phyloP scores from a whole-genome alignment of 768 basidiomycete species.

The Lactarius pseudohatsudake region DNA sequence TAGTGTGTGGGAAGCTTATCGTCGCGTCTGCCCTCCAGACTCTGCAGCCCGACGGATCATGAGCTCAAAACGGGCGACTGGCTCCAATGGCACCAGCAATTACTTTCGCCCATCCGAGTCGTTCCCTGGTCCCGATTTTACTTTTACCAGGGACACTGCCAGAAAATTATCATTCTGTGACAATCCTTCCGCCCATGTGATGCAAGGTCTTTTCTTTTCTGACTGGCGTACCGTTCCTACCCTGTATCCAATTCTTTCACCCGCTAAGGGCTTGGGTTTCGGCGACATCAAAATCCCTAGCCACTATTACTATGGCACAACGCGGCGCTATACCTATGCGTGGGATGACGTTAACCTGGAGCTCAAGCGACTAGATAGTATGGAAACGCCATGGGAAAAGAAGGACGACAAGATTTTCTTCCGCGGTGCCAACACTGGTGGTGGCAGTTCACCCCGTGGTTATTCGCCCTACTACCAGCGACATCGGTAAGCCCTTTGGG shows the following conservation, averaged over 20 bases:
- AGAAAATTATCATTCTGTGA: constrained; percentile 74
- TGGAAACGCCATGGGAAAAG: constrained; percentile 86
- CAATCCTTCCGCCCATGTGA: constrained; percentile 78
- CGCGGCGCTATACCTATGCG: constrained; percentile 81
- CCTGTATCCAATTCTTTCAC: constrained; percentile 93
- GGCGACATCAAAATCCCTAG: constrained; percentile 92
- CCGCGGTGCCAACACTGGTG: constrained; percentile 95
- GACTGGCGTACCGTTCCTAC: constrained; percentile 90
- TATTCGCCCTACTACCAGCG: constrained; percentile 83
- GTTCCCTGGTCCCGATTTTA: constrained; percentile 53
- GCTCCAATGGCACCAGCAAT: constrained; percentile 35
- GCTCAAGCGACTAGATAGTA: constrained; percentile 73
- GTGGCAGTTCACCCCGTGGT: constrained; percentile 83
- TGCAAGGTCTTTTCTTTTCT: constrained; percentile 95
- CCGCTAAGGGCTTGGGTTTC: constrained; percentile 83
- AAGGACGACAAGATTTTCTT: constrained; percentile 91
- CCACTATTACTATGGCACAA: constrained; percentile 92
- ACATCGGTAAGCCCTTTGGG: constrained; percentile 56
- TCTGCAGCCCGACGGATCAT: constrained; percentile 82
- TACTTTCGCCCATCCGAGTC: constrained; percentile 34
- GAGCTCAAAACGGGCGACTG: constrained; percentile 63
- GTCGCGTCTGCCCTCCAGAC: constrained; percentile 82
- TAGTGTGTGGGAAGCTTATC: constrained; percentile 91
- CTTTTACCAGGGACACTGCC: constrained; percentile 62
- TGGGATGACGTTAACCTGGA: constrained; percentile 80